Conservation (phyloP, 139 green algal species). For the Volvox africanus region DNA sequence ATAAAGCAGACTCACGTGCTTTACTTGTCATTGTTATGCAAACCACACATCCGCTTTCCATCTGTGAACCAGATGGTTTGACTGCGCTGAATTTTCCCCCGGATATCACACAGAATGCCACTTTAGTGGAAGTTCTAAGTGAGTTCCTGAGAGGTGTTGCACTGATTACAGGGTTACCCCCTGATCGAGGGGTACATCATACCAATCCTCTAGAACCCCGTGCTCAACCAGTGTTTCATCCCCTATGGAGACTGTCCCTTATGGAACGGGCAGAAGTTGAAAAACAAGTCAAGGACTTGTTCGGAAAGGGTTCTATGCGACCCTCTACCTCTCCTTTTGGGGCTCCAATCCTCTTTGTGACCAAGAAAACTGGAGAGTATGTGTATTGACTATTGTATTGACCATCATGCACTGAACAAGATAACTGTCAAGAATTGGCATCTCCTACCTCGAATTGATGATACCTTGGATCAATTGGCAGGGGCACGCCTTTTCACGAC, state of each 20-base stretch:
- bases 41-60: too few species aligned
- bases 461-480: too few species aligned
- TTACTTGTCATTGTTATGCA: too few species aligned
- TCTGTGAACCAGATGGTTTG: too few species aligned
- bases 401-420: constrained; percentile 41
- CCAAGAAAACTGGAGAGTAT: constrained; percentile 54
- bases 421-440: too few species aligned
- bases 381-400: constrained; percentile 56
- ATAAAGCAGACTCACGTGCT: too few species aligned
- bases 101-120: not conserved
- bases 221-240: too few species aligned
- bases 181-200: constrained; percentile 27
- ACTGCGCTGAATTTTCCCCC: not conserved
- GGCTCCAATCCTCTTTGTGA: constrained; percentile 35
- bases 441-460: too few species aligned
- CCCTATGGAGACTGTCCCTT: not conserved
- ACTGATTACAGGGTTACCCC: constrained; percentile 5
- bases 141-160: constrained; percentile 13
- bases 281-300: constrained; percentile 2
- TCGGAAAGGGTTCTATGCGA: constrained; percentile 22
- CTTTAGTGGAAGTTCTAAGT: not conserved
- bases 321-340: constrained; percentile 28
- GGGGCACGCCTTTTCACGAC: too few species aligned
- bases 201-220: constrained; percentile 25
- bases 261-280: constrained; percentile 6